These are phyloP conservation scores for Tubosaeta sp. DNA, from an alignment of 768 basidiomycete species.

Conservation along the genomic window DNA sequence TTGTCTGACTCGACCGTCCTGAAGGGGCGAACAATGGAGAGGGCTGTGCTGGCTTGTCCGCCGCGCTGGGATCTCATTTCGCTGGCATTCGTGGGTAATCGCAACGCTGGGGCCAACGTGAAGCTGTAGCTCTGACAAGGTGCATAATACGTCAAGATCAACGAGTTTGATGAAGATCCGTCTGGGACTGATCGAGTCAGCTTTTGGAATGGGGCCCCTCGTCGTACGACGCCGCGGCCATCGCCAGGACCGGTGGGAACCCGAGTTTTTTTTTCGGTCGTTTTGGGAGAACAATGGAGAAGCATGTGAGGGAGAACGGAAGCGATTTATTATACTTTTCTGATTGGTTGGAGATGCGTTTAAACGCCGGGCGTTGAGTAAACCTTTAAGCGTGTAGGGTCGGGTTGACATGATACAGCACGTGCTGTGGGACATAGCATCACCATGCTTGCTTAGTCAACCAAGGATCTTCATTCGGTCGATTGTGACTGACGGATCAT, in stretches of 20 bases:
- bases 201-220: no score
- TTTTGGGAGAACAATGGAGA: conserved; percentile 15
- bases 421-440: no score
- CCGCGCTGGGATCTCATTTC: background rate
- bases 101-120: background rate
- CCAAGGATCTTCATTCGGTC: no score
- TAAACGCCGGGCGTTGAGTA: background rate
- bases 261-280: background rate
- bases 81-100: background rate
- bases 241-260: no score
- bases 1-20: background rate
- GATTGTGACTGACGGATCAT: no score
- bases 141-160: background rate
- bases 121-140: background rate
- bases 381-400: no score
- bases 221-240: background rate
- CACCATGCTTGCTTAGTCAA: background rate
- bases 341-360: background rate
- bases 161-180: no score
- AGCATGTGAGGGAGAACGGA: background rate
- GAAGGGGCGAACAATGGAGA: conserved; percentile 13
- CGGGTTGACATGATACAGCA: no score
- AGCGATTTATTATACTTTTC: background rate
- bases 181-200: background rate
- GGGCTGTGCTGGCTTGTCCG: background rate